Evolutionary conservation across 495 filamentous ascomycete species (phyloP).

Genomic region (Talaromyces adpressus): DNA sequence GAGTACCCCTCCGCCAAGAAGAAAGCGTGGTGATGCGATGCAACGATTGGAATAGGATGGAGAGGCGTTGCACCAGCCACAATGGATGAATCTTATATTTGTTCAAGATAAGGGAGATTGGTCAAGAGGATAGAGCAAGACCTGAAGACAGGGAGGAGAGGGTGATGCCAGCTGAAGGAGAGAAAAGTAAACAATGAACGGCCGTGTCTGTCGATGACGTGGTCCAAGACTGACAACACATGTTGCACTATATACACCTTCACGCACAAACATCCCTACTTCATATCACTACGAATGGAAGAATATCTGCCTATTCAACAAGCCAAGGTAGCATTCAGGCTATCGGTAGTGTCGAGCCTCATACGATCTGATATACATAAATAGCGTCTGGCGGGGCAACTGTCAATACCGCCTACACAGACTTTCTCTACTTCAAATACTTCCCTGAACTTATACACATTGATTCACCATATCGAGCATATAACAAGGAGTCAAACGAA

Average conservation of each 20-base stretch:
- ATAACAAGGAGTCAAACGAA: neutral
- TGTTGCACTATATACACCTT: neutral
- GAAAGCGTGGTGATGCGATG: neutral
- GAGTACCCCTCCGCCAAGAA: constrained; percentile 5
- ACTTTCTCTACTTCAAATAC: neutral
- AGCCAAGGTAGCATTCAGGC: neutral
- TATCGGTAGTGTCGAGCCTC: neutral
- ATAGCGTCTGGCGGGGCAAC: neutral
- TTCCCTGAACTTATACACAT: neutral
- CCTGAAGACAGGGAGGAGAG: neutral
- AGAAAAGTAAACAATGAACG: neutral
- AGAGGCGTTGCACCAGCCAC: neutral
- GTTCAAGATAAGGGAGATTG: neutral
- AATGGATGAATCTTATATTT: neutral
- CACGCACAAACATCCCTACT: neutral
- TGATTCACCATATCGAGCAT: neutral
- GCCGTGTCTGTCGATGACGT: neutral
- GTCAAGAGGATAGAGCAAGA: neutral
- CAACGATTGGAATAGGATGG: neutral
- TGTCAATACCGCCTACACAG: neutral
- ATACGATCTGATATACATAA: neutral
- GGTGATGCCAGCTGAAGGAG: neutral
- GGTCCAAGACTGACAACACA: neutral
- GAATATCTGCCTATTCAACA: neutral
- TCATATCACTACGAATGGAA: neutral